These are phyloP conservation scores for Luzula sylvatica DNA, from an alignment of 176 grass and related monocot species.

Conservation along the genomic window DNA sequence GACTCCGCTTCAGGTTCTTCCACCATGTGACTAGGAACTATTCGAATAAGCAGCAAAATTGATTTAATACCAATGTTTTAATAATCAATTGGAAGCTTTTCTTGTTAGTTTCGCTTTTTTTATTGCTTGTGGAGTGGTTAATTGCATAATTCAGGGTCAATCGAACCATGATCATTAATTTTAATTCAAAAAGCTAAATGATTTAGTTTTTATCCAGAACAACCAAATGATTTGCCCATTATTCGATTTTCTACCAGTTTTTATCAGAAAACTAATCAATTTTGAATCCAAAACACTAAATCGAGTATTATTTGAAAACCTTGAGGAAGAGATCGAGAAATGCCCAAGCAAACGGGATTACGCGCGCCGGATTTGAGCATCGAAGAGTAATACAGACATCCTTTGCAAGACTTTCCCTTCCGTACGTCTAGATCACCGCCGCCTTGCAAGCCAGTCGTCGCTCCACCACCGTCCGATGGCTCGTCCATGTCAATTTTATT, in stretches of 20 bases:
- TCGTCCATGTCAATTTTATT: conserved; percentile 26
- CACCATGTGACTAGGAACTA: conserved; percentile 57
- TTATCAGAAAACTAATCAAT: background rate
- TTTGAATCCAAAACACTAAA: too few relatives aligned
- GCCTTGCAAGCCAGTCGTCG: background rate
- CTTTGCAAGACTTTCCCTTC: conserved; percentile 93
- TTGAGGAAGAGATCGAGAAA: conserved; percentile 69
- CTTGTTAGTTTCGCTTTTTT: background rate
- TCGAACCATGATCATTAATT: background rate
- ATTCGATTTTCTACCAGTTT: background rate
- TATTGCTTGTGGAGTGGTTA: background rate
- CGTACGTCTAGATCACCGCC: background rate
- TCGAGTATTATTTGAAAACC: conserved; percentile 10
- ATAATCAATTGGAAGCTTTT: background rate
- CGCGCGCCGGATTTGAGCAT: conserved; percentile 52
- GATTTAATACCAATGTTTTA: conserved; percentile 23
- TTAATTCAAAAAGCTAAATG: background rate
- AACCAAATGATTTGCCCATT: background rate
- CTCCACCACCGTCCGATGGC: conserved; percentile 37
- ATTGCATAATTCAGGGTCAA: background rate
- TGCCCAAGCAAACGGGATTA: conserved; percentile 79
- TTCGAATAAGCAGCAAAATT: conserved; percentile 22
- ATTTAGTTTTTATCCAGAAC: background rate
- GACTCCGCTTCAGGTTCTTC: conserved; percentile 51
- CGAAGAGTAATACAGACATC: conserved; percentile 88